phyloP scores from a whole-genome alignment of 371 early-diverging fungal genomes.

The Batkoa obscura region DNA sequence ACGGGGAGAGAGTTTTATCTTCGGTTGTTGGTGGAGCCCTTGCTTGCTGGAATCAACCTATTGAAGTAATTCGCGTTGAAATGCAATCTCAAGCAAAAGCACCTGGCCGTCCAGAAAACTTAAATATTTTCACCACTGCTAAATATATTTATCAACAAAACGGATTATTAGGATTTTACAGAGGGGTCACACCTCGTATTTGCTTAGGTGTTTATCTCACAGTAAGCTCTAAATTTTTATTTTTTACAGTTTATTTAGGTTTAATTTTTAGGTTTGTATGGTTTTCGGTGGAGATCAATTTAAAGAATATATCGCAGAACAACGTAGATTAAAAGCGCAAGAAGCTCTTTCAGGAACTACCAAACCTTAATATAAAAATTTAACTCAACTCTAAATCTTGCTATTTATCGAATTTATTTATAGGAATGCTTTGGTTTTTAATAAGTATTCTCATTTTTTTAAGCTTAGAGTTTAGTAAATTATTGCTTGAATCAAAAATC shows the following conservation, averaged over 20 bases:
- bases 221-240: conserved; percentile 6
- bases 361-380: too few species aligned
- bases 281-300: conserved; percentile 68
- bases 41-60: conserved; percentile 72
- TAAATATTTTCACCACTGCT: conserved; percentile 61
- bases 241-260: background rate
- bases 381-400: too few species aligned
- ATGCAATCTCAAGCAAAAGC: conserved; percentile 85
- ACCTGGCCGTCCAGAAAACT: conserved; percentile 64
- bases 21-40: conserved; percentile 77
- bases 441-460: too few species aligned
- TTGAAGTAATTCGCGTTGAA: conserved; percentile 62
- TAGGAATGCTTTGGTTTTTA: too few species aligned
- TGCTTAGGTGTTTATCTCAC: conserved; percentile 89
- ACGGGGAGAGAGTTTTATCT: conserved; percentile 18
- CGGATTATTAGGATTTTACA: conserved; percentile 79
- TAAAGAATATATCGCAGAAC: conserved; percentile 3
- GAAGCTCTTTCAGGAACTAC: too few species aligned
- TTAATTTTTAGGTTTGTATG: conserved; percentile 54
- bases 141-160: conserved; percentile 79
- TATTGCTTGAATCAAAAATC: too few species aligned
- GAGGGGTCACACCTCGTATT: conserved; percentile 80
- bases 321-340: background rate
- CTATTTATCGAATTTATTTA: too few species aligned
- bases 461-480: too few species aligned